Base-by-base conservation (phyloP, 1,284 basidiomycete genomes). In the Tetrapyrgos nigripes region DNA sequence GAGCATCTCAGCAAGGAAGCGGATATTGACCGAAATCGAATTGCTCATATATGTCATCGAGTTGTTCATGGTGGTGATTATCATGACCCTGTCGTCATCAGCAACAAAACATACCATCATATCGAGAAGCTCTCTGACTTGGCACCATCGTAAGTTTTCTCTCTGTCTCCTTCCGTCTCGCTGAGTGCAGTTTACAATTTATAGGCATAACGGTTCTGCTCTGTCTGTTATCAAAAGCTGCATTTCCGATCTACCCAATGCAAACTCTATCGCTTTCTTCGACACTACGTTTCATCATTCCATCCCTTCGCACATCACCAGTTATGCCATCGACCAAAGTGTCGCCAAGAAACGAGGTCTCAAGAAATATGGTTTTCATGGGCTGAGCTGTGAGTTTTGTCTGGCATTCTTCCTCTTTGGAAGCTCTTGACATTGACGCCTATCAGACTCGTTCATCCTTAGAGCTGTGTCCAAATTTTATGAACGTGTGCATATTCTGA, bases 351-450 rank as follows among this genome's bases (percentile, higher is more conserved):
- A 84, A 37, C 81, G 83, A 3, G 91, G 91, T 1, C 77, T 96
- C 46, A 86, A 86, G 67, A 94, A 94, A 73, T 96, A 95, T 69
- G 94, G 94, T 26, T 95, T 95, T 73, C 94, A 96, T 66, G 94
- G 94, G 3, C 76, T 89, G 40, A 89, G 87, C 62, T 91, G 88
- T 84, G 64, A 55, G 84, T 73, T 45, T 51, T 21, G 2, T 40
- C 10, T 4, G 10, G 21, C 14, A 33, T 14, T 29, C 8, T 33
- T 45, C 19, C 11, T 6, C 70, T 48, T 24, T 31, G 26, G 19
- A 3, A 43, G 43, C 40, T 10, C 26, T 44, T 43, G 44, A 33
- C 14, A 14, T 33, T 33, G 8, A 33, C 9, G 14, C 62, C 71
- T 8, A 24, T 48, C 60, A 89, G 88, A 89, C 62, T 75, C 84